These are phyloP conservation scores for Lablab purpureus DNA, from an alignment of 306 rosid genomes.

Conservation along the genomic window DNA sequence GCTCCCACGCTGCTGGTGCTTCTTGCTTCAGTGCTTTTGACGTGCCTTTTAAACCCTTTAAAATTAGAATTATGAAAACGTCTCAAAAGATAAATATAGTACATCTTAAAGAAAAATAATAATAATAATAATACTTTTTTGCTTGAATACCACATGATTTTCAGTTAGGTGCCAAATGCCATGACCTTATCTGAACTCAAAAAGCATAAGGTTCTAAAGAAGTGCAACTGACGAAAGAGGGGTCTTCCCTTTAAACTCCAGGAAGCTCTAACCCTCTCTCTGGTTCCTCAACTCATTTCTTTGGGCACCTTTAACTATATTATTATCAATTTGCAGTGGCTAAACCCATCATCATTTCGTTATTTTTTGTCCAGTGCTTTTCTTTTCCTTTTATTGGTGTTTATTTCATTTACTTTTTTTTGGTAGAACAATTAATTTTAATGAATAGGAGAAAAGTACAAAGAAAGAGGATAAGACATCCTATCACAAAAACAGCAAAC, in stretches of 20 bases:
- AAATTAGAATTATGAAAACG: neutral
- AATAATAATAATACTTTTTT: neutral
- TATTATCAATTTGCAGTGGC: conserved; percentile 5
- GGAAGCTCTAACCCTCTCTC: neutral
- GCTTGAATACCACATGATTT: conserved; percentile 33
- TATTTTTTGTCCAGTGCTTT: no score
- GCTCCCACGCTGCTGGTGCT: neutral
- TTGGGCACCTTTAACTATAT: conserved; percentile 37
- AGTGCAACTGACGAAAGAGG: conserved; percentile 3
- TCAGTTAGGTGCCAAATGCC: neutral
- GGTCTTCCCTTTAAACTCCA: conserved; percentile 6
- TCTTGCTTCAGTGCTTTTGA: neutral
- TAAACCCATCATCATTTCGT: neutral
- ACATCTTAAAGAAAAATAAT: no score
- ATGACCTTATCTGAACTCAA: conserved; percentile 23
- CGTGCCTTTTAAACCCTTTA: conserved; percentile 25
- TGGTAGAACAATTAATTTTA: no score
- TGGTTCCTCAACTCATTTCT: neutral
- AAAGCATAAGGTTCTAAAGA: conserved; percentile 3
- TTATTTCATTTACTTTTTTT: no score
- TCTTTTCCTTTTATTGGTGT: no score
- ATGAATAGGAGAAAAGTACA: no score
- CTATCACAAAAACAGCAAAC: no score
- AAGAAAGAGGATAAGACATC: no score
- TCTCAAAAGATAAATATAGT: no score